Percentiles rank a stretch among this genome's conserved stretches.
Evolutionary conservation across 768 basidiomycete species (phyloP).

Genomic region (Tricholoma terreum): DNA sequence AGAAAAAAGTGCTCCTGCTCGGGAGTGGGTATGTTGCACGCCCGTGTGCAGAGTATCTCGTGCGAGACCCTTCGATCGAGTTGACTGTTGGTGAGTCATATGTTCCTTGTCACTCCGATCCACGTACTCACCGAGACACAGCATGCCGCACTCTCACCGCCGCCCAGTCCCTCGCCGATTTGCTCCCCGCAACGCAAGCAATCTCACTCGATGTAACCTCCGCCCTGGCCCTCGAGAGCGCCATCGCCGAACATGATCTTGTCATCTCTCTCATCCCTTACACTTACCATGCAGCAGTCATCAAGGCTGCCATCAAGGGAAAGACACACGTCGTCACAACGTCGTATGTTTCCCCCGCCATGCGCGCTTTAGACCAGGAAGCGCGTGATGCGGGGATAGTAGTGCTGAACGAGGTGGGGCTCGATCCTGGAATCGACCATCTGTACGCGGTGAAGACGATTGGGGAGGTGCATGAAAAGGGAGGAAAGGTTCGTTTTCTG

Average conservation of each 20-base stretch:
- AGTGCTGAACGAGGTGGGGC: constrained; percentile 96
- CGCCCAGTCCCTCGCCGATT: constrained; percentile 65
- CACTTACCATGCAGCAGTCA: constrained; percentile 84
- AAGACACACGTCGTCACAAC: constrained; percentile 96
- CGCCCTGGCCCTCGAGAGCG: constrained; percentile 71
- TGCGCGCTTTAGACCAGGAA: constrained; percentile 80
- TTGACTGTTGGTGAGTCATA: constrained; percentile 73
- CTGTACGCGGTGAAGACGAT: constrained; percentile 94
- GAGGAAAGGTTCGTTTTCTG: constrained; percentile 72
- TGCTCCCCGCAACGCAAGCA: constrained; percentile 48
- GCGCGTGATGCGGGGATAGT: constrained; percentile 87
- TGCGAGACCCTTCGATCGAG: constrained; percentile 73
- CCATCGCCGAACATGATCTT: constrained; percentile 83
- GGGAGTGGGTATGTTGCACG: constrained; percentile 95
- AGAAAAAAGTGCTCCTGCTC: constrained; percentile 77
- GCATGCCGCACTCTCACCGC: constrained; percentile 85
- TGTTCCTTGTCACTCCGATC: neutral
- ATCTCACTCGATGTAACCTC: constrained; percentile 1
- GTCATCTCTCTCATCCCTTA: constrained; percentile 98
- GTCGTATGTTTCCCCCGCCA: constrained; percentile 88
- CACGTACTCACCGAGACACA: constrained; percentile 22
- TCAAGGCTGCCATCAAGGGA: constrained; percentile 84
- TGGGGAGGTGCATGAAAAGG: constrained; percentile 88
- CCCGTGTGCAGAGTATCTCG: constrained; percentile 95
- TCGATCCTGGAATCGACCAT: constrained; percentile 95